Base-by-base conservation (phyloP, 2,329 filamentous ascomycete species). In the Aspergillus chevalieri region DNA sequence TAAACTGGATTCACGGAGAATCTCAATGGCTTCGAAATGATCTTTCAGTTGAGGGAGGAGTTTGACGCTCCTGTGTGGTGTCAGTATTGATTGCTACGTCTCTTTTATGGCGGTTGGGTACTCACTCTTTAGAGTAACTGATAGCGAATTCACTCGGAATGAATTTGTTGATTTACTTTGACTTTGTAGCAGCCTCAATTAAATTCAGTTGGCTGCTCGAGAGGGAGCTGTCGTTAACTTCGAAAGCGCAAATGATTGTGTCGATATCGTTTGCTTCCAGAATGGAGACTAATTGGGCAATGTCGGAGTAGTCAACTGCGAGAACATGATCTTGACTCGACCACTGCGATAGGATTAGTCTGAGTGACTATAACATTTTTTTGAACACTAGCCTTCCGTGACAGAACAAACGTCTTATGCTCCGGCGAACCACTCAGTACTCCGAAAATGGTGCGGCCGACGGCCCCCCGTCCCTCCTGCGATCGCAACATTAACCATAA, bases 241-340 rank as follows among this genome's bases (percentile, higher is more conserved):
- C 46, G 7, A 64, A 46, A 17, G 57, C 45, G 30, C 49, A 58
- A 26, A 63, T 58, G 7, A 62, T 48, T 1, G 61, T 62, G 42
- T 60, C 46, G 28, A 63, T 54, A 6, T 55, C 50, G 22, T 56
- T 46, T 0, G 49, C 24, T 41, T 65, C 57, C 3, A 68, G 56
- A 3, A 51, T 42, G 19, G 54, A 43, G 12, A 48, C 43, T 7
- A 65, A 28, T 2, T 44, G n/a, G 1, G 64, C 52, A 21, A 65
- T 45, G 43, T 63, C 49, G 30, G 15, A 46, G 46, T 68, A 69
- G 45, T 68, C 63, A 10, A 63, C 50, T 8, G 26, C 24, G 6
- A 56, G 43, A 3, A 15, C 1, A 26, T 26, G 24, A 7, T 26
- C 12, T 4, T 14, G 1, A 17, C 9, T 33, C 15, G 19, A 8